A percentile compares a stretch with the other conserved stretches of the same genome.
phyloP scores from a whole-genome alignment of 2,329 filamentous ascomycete species.

The Venturia oleaginea region DNA sequence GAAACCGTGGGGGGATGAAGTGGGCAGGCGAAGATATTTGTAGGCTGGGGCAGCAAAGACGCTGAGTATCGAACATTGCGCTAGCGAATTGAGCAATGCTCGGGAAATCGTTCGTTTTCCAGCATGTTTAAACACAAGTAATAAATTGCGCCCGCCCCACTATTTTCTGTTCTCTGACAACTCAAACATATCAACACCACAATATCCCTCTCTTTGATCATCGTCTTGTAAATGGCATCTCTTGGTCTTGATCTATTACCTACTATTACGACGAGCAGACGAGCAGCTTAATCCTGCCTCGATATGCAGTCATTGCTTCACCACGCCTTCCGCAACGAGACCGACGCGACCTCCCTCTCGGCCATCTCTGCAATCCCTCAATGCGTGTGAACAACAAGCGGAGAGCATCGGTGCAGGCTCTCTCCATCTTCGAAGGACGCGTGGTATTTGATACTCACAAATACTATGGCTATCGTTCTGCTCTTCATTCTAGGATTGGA shows the following conservation, averaged over 20 bases:
- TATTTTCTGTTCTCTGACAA: background rate
- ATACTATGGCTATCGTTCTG: background rate
- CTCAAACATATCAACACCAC: background rate
- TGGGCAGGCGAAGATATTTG: background rate
- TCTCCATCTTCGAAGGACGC: background rate
- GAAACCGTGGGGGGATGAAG: background rate
- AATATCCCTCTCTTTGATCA: background rate
- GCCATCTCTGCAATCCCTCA: background rate
- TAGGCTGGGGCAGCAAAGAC: background rate
- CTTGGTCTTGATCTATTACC: too few species aligned
- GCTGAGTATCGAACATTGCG: background rate
- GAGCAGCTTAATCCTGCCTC: background rate
- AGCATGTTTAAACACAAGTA: background rate
- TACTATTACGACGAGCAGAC: background rate
- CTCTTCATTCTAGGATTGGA: too few species aligned
- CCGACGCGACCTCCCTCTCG: background rate
- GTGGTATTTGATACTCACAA: background rate
- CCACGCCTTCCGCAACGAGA: background rate
- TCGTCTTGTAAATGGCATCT: too few species aligned
- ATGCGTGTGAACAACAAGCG: background rate
- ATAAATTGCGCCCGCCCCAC: background rate
- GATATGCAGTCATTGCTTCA: background rate
- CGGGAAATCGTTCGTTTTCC: background rate
- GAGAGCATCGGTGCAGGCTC: background rate
- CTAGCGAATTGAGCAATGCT: background rate